Percentiles rank a stretch among this genome's conserved stretches.
Evolutionary conservation across 441 rosid species (phyloP).

Genomic region (Kokia cookei): DNA sequence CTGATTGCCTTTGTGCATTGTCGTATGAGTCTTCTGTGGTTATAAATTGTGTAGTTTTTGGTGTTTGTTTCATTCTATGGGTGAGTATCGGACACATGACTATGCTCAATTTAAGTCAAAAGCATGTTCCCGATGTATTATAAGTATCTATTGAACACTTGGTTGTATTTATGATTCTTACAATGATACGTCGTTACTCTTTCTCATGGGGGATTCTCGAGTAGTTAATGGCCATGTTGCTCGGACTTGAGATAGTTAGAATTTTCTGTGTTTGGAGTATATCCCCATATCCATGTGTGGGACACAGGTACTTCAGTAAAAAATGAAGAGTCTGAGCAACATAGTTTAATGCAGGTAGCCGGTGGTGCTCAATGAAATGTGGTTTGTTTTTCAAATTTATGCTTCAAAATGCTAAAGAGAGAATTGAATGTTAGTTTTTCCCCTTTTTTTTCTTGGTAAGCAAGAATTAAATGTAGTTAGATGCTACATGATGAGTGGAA

Average conservation of each 20-base stretch:
- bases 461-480: not conserved
- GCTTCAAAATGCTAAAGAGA: not conserved
- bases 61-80: not conserved
- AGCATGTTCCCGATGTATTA: not conserved
- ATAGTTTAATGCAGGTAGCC: no score
- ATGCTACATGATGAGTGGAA: not conserved
- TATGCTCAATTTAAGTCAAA: not conserved
- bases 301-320: no score
- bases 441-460: no score
- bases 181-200: not conserved
- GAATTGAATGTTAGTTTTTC: not conserved
- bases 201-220: not conserved
- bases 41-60: not conserved
- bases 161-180: not conserved
- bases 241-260: no score
- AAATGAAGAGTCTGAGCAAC: no score
- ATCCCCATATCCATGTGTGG: no score
- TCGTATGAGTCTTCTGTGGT: not conserved
- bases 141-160: not conserved
- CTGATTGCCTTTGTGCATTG: not conserved
- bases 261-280: no score
- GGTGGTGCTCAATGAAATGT: not conserved
- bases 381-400: not conserved
- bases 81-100: not conserved
- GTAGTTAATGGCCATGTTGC: not conserved